Base-by-base conservation (phyloP, 179 eudicot genomes). In the Pouteria campechiana region DNA sequence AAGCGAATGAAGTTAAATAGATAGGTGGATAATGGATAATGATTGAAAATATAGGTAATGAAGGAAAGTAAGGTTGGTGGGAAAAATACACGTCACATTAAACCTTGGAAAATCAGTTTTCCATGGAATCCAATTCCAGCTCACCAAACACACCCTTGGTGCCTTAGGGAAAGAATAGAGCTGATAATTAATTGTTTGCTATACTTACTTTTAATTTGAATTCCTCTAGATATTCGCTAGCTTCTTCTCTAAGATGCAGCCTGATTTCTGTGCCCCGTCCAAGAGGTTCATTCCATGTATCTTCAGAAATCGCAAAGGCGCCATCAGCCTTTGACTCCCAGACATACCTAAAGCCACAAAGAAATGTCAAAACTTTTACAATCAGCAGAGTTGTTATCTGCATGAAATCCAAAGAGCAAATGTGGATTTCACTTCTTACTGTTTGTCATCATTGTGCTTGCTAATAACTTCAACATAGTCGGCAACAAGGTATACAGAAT, bases 321-420 rank as follows among this genome's bases (percentile, higher is more conserved):
- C 98, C 98, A 73, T 90, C 98, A 61, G 98, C 98, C 75, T 82
- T 86, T 14, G 98, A 90, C 62, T 90, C 98, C 98, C 98, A 90
- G 1, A 90, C 96, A 69, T 90, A 57, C 76, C 98, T 90, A 67
- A 14, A 60, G 38, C 16, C 37, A 44, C 2, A 38, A 15, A 32
- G 0, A 19, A 4, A 25, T 16, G 7, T 27, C 0, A 16, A 17
- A 6, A 3, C n/a, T 39, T 1, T 20, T 1, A 33, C 25, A 20
- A 45, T 37, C 23, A 2, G 21, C 2, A 30, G 31, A 37, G 16
- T n/a, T 3, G 18, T 8, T 22, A 0, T 8, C 29, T 50, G 15
- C 32, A 3, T 10, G 8, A 5, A 17, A 20, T 10, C n/a, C 6
- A 24, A 18, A 50, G 42, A 29, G 25, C 37, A 7, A 36, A 15